Base-by-base conservation (phyloP, 495 filamentous ascomycete genomes). In the Aspergillus conjunctus region DNA sequence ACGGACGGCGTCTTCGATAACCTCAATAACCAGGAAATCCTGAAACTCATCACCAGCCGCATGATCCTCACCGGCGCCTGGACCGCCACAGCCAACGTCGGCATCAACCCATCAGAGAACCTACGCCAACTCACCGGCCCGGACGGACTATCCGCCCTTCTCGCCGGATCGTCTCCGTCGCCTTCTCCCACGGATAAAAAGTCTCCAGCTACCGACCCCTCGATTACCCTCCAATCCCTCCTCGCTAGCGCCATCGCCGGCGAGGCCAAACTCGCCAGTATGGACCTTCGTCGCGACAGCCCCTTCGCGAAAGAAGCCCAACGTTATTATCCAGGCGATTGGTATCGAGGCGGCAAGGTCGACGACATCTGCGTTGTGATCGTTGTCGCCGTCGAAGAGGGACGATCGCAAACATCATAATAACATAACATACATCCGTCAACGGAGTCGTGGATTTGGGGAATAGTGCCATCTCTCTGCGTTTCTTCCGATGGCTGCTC, bases 1-100 rank as follows among this genome's bases (percentile, higher is more conserved):
- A 96, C 91, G 7, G 94, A 98, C 68, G 94, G 94, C 5, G 91
- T 98, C 4, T 96, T 93, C 86, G 94, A 98, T 71, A 98, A 98
- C 66, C 79, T 98, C n/a, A 92, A 88, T 63, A 87, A 91, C 63
- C 87, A 93, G 67, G 91, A 98, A 62, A 86, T 94, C 26, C 81
- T 98, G 15, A 84, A 86, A 51, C 83, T 94, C 56, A 85, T 91
- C 31, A 92, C 88, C 51, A 78, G 82, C 33, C 76, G 86, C 7
- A 97, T 98, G 93, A 71, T 83, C 8, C 74, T 75, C 22, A 77
- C 79, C 18, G 87, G 87, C 7, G 94, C 90, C 1, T 98, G 92
- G 92, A 72, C 69, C n/a, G 79, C 79, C 63, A 79, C 65, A 0
- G 64, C 76, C 3, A 81, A 81, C 5, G 73, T 78, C 0, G 79